Percentiles rank a stretch among this genome's conserved stretches.
Conservation (phyloP, 1,284 basidiomycete species). For the Ganoderma multipileum region DNA sequence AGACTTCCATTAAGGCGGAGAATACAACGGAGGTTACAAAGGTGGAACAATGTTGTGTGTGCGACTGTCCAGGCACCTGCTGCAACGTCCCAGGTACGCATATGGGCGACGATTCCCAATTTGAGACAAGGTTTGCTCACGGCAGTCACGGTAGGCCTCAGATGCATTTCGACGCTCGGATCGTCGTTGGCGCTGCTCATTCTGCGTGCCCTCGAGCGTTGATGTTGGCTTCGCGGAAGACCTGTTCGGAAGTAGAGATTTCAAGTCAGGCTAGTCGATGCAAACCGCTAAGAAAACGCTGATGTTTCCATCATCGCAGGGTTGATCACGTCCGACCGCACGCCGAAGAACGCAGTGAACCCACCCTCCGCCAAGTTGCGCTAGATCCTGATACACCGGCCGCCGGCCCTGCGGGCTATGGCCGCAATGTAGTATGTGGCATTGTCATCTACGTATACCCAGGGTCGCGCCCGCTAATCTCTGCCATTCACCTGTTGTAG, state of each 20-base stretch:
- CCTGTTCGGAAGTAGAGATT: not conserved
- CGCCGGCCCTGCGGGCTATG: not conserved
- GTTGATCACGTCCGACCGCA: not conserved
- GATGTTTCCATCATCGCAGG: not conserved
- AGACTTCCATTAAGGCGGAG: not conserved
- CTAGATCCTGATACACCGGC: not conserved
- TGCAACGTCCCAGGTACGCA: constrained; percentile 7
- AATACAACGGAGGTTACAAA: constrained; percentile 12
- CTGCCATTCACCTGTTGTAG: not conserved
- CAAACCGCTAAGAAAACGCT: not conserved
- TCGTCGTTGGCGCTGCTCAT: not conserved
- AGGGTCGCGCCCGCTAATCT: not conserved
- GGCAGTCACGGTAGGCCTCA: not conserved
- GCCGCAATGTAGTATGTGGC: not conserved
- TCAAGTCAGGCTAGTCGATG: not conserved
- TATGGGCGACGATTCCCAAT: constrained; percentile 12
- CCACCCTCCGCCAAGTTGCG: not conserved
- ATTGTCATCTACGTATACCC: not conserved
- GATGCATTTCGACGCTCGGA: not conserved
- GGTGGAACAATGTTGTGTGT: constrained; percentile 9
- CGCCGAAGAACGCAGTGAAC: not conserved
- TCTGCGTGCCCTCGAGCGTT: not conserved
- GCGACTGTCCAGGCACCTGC: constrained; percentile 9
- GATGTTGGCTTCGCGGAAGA: not conserved
- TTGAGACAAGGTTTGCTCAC: constrained; percentile 9